Conservation (phyloP, 2,329 filamentous ascomycete genomes). For the Blastomyces emzantsi region DNA sequence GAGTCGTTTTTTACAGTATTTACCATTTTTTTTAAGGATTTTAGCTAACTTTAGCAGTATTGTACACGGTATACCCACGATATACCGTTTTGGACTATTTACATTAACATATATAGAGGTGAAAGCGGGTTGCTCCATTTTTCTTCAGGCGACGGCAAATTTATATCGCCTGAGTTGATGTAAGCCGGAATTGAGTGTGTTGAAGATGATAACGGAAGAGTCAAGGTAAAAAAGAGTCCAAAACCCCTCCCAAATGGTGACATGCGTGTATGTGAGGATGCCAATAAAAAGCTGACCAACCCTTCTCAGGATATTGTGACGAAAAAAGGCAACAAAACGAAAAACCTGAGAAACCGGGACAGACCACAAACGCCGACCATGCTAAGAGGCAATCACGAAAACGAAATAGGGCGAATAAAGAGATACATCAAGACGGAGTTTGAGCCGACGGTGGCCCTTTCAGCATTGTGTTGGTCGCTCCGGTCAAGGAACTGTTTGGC, state of each 20-base stretch:
- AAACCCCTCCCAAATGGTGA: not conserved
- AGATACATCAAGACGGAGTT: conserved; percentile 22
- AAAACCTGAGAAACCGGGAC: conserved; percentile 16
- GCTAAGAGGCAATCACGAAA: conserved; percentile 17
- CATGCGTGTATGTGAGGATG: not conserved
- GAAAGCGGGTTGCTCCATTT: conserved; percentile 6
- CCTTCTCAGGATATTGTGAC: conserved; percentile 1
- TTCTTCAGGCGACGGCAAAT: not conserved
- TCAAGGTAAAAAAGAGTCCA: conserved; percentile 2
- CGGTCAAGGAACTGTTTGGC: conserved; percentile 21
- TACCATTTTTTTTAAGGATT: conserved; percentile 17
- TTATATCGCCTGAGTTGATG: not conserved
- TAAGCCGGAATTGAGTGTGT: not conserved
- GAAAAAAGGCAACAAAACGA: conserved; percentile 4
- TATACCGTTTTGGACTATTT: conserved; percentile 14
- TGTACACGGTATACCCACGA: conserved; percentile 13
- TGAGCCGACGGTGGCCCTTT: conserved; percentile 21
- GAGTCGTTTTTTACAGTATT: conserved; percentile 10
- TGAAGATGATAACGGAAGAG: conserved; percentile 1
- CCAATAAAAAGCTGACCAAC: not conserved
- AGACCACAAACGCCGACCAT: conserved; percentile 26
- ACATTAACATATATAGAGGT: conserved; percentile 12
- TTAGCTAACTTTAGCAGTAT: conserved; percentile 15
- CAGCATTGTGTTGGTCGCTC: conserved; percentile 17
- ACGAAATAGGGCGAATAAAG: conserved; percentile 8